Conservation (phyloP, 768 basidiomycete genomes). For the Termitomyces sp. region DNA sequence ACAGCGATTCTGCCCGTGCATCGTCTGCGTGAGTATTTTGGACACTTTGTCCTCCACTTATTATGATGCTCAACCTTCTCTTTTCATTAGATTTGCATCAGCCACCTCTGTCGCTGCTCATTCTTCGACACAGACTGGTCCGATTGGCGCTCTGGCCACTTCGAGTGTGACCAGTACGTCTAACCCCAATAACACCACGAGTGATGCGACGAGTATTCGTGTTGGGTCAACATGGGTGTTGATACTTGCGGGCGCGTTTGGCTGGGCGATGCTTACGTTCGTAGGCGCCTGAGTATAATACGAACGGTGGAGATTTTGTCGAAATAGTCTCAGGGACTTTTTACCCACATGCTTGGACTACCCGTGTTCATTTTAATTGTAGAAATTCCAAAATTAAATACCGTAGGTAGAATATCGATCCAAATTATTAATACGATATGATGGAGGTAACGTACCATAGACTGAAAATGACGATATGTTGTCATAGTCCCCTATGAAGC, state of each 20-base stretch:
- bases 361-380: no score
- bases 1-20: constrained; percentile 39
- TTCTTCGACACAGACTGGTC: constrained; percentile 34
- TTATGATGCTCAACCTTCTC: no score
- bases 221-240: not conserved
- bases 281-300: not conserved
- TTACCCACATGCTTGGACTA: not conserved
- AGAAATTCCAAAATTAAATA: no score
- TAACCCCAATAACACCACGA: not conserved
- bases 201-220: not conserved
- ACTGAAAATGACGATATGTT: no score
- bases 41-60: not conserved
- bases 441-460: no score
- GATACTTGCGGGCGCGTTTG: not conserved
- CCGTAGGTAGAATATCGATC: no score
- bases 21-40: constrained; percentile 45
- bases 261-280: not conserved
- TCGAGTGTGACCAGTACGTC: constrained; percentile 2
- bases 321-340: no score
- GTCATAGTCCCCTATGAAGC: no score
- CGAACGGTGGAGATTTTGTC: no score
- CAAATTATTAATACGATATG: no score
- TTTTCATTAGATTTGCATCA: constrained; percentile 29
- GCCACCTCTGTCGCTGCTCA: constrained; percentile 44
- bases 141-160: constrained; percentile 25